Evolutionary conservation across 116 monocot species (phyloP).

Genomic region (Trichopus zeylanicus): DNA sequence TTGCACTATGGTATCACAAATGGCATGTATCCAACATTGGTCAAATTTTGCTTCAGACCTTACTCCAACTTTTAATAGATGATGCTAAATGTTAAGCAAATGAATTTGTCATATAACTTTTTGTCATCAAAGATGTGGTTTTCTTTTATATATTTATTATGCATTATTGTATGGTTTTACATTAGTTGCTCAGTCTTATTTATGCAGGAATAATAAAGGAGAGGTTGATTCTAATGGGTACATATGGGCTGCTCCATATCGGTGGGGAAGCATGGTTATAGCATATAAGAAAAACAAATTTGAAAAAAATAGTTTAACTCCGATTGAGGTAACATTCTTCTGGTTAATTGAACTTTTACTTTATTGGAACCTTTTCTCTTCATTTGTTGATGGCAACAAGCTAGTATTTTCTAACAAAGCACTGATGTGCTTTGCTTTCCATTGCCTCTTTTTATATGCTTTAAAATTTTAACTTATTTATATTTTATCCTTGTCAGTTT

Average conservation of each 20-base stretch:
- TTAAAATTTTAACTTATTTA: too few relatives aligned
- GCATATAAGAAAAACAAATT: constrained; percentile 90
- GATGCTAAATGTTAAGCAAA: background rate
- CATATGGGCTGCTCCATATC: constrained; percentile 82
- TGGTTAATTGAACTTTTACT: background rate
- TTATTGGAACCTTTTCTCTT: background rate
- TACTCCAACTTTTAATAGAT: background rate
- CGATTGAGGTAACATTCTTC: constrained; percentile 54
- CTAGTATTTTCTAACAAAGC: too few relatives aligned
- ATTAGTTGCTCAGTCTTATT: constrained; percentile 45
- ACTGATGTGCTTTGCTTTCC: too few relatives aligned
- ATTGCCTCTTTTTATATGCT: too few relatives aligned
- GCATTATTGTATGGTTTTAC: constrained; percentile 19
- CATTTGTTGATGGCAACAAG: too few relatives aligned
- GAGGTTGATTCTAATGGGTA: constrained; percentile 58
- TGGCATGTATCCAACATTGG: background rate
- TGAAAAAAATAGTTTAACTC: constrained; percentile 50
- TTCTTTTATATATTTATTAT: background rate
- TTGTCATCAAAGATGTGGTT: background rate
- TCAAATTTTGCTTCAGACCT: background rate
- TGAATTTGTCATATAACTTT: background rate
- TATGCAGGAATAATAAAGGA: constrained; percentile 76
- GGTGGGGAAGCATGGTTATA: constrained; percentile 93
- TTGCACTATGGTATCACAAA: background rate
- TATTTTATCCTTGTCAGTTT: too few relatives aligned